Evolutionary conservation across 139 green algal genomes (phyloP), one percentile per base, ranked within the genome.

Genomic region (Micromonas pusilla): DNA sequence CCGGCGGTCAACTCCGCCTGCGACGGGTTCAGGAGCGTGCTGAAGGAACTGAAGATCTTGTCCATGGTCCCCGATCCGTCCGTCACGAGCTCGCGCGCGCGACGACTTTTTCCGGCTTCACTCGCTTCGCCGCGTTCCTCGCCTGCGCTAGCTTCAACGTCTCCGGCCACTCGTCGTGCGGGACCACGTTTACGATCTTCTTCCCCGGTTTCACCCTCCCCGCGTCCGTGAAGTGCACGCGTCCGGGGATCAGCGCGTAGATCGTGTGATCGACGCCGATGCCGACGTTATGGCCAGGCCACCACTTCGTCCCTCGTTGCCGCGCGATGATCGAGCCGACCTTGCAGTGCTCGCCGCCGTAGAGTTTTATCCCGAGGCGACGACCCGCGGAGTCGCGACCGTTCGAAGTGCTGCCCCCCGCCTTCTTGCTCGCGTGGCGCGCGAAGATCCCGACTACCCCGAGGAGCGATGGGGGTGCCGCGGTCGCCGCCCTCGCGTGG

Each of bases 251-350:
- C 13, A 94, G 85, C 0, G 92, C 85, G 79, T 90, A 97, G 0
- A 97, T 75, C 0, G 93, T 97, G 83, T 97, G 93, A 83, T 97
- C 93, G 2, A 66, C 66, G 20, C 39, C 70, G 25, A 73, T 65
- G 60, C 63, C 74, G 62, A 33, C 57, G n/a, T 73, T 80, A 3
- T 85, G 0, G 0, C 94, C 94, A 3, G 92, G 85, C 60, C 96
- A 88, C 70, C 92, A 97, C 39, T 89, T 86, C 13, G 91, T 96
- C n/a, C 94, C 94, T 16, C 94, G 86, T 81, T 98, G 94, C 28
- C 92, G 81, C 54, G 96, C 84, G 26, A 98, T 92, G 80, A 98
- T 97, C 83, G 96, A 93, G 2, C 94, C 94, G 0, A 94, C 83
- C 9, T 89, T 88, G 25, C 85, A 83, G 30, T 72, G 36, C 73